Conservation (phyloP, 2,329 filamentous ascomycete genomes). For the Colletotrichum orchidophilum region DNA sequence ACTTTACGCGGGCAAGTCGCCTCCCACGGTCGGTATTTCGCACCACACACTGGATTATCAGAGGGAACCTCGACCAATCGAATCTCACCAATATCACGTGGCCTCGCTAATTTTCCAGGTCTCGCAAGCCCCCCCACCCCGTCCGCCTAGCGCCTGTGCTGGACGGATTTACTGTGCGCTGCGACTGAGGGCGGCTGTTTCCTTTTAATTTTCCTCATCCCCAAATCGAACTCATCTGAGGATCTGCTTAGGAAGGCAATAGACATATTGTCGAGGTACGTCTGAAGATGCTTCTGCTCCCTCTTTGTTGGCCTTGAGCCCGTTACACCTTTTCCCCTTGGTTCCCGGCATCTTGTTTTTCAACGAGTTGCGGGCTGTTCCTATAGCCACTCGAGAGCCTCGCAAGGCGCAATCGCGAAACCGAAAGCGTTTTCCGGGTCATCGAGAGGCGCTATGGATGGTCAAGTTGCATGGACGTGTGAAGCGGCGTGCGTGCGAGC, state of each 20-base stretch:
- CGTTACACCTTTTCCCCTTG: slow-evolving; percentile 38
- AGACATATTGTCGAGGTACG: slow-evolving; percentile 69
- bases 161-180: slow-evolving; percentile 10
- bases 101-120: slow-evolving; percentile 39
- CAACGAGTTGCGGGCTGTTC: background rate
- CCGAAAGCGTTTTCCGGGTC: slow-evolving; percentile 4
- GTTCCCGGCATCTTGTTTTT: slow-evolving; percentile 28
- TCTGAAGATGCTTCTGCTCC: slow-evolving; percentile 59
- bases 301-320: slow-evolving; percentile 33
- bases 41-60: background rate
- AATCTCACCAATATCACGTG: background rate
- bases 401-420: slow-evolving; percentile 25
- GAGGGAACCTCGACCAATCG: background rate
- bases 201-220: slow-evolving; percentile 41
- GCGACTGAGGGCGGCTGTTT: background rate
- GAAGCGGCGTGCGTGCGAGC: background rate
- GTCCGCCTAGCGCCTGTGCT: background rate
- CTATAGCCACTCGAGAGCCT: background rate
- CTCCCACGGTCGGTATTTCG: background rate
- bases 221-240: slow-evolving; percentile 59
- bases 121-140: slow-evolving; percentile 40
- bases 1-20: background rate
- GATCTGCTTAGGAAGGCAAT: slow-evolving; percentile 72
- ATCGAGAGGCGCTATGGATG: background rate
- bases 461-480: background rate